A percentile compares a stretch with the other conserved stretches of the same genome.
Conservation (phyloP, 805 yeast genomes). For the Saccharomycopsis schoenii region DNA sequence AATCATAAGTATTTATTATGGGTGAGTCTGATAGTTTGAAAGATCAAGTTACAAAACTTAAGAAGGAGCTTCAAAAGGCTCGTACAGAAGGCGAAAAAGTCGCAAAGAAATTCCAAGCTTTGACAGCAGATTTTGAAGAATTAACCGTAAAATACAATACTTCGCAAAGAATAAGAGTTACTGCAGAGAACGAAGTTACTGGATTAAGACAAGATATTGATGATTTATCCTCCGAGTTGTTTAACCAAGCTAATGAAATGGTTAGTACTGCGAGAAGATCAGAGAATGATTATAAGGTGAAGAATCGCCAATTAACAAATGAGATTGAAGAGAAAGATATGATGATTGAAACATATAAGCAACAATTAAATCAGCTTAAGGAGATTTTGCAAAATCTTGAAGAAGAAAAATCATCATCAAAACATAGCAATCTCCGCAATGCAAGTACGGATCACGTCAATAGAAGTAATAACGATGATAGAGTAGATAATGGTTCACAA, state of each 20-base stretch:
- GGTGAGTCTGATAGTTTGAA: slow-evolving; percentile 5
- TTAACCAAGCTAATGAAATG: slow-evolving; percentile 79
- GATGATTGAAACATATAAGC: slow-evolving; percentile 52
- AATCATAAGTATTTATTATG: neutral
- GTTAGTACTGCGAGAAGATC: slow-evolving; percentile 70
- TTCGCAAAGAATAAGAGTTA: slow-evolving; percentile 17
- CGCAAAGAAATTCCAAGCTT: slow-evolving; percentile 12
- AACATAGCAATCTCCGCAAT: slow-evolving; percentile 5
- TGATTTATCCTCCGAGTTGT: slow-evolving; percentile 65
- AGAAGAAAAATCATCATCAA: slow-evolving; percentile 23
- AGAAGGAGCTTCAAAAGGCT: slow-evolving; percentile 15
- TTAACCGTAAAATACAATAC: slow-evolving; percentile 10
- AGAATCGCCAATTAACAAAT: slow-evolving; percentile 43
- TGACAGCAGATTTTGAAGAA: slow-evolving; percentile 16
- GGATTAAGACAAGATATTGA: slow-evolving; percentile 65
- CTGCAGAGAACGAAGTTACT: slow-evolving; percentile 49
- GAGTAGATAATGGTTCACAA: slow-evolving; percentile 28
- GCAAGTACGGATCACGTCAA: slow-evolving; percentile 16
- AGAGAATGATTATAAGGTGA: slow-evolving; percentile 46
- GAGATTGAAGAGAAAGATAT: slow-evolving; percentile 61
- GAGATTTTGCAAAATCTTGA: slow-evolving; percentile 37
- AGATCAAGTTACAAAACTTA: slow-evolving; percentile 8
- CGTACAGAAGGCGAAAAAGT: slow-evolving; percentile 11
- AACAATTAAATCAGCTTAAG: slow-evolving; percentile 61
- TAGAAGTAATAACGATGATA: neutral